Base-by-base conservation (phyloP, 169 alveolate species). In the Babesia bigemina region DNA sequence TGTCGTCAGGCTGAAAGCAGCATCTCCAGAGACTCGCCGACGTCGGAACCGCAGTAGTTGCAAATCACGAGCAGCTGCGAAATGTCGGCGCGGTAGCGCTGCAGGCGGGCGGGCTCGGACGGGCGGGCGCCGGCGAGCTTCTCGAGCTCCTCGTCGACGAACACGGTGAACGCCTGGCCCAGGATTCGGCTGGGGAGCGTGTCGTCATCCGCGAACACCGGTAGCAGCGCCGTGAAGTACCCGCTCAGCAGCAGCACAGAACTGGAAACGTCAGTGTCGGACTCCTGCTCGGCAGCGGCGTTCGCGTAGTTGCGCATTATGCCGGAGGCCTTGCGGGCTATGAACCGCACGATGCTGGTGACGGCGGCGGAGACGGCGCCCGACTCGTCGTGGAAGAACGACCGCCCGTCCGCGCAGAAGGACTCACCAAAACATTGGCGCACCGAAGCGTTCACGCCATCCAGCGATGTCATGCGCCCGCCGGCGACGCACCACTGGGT, bases 101-200 rank as follows among this genome's bases (percentile, higher is more conserved):
- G 49, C 28, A 21, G 53, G 28, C n/a, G 26, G 9, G 26, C 22
- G 33, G 29, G 45, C 19, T 59, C 66, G 19, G 53, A 19, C 6
- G 84, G 82, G 22, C 59, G 67, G 26, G 49, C 62, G 42, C 19
- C 66, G 9, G 75, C 61, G 9, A 81, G 49, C 11, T 59, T 53
- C 55, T 63, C 84, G n/a, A 83, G 50, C 33, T 69, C 84, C 53
- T 21, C 71, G 57, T 83, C 78, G 14, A 83, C 47, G 65, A 83
- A 67, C 53, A 33, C 16, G 8, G 78, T 72, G 50, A 75, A 52
- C n/a, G 86, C 55, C 55, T 29, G 33, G 12, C 33, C 75, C 19
- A 75, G 86, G 16, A 75, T 33, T 24, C 24, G 14, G 29, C 28
- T 21, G 9, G 75, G 44, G 48, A 61, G 52, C 19, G 33, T 24